phyloP scores from a whole-genome alignment of 768 basidiomycete genomes.

The Tephrocybe sp. region DNA sequence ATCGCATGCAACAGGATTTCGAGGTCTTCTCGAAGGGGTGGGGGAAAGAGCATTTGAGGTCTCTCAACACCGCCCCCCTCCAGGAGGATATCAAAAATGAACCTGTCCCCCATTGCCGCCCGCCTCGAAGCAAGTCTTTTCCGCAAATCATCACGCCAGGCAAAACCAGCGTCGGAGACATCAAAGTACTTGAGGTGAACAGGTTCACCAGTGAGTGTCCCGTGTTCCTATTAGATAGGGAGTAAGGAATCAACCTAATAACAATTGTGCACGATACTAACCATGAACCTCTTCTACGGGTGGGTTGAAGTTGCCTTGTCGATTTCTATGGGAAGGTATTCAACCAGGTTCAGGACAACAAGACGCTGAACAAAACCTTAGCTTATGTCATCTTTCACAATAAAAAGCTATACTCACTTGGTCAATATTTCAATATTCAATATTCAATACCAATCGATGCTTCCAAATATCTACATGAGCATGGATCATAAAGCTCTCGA shows the following conservation, averaged over 20 bases:
- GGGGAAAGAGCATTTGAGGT: constrained; percentile 69
- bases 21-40: constrained; percentile 54
- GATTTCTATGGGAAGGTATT: neutral
- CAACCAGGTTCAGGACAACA: neutral
- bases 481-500: too few relatives aligned
- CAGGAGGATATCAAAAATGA: constrained; percentile 77
- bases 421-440: too few relatives aligned
- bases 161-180: constrained; percentile 47
- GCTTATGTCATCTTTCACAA: neutral
- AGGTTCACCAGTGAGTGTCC: constrained; percentile 13
- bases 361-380: neutral
- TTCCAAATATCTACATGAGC: too few relatives aligned
- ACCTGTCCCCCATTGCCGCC: constrained; percentile 55
- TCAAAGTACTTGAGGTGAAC: constrained; percentile 49
- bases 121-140: constrained; percentile 66
- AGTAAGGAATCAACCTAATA: neutral
- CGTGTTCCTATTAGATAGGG: constrained; percentile 15
- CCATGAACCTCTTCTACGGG: neutral
- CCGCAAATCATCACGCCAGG: constrained; percentile 55
- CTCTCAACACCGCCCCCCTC: constrained; percentile 58
- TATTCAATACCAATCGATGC: too few relatives aligned
- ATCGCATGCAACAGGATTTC: constrained; percentile 60
- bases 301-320: neutral
- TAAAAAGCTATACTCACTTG: too few relatives aligned
- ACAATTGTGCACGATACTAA: neutral